phyloP scores from a whole-genome alignment of 495 filamentous ascomycete species.

The Thozetella sp. region DNA sequence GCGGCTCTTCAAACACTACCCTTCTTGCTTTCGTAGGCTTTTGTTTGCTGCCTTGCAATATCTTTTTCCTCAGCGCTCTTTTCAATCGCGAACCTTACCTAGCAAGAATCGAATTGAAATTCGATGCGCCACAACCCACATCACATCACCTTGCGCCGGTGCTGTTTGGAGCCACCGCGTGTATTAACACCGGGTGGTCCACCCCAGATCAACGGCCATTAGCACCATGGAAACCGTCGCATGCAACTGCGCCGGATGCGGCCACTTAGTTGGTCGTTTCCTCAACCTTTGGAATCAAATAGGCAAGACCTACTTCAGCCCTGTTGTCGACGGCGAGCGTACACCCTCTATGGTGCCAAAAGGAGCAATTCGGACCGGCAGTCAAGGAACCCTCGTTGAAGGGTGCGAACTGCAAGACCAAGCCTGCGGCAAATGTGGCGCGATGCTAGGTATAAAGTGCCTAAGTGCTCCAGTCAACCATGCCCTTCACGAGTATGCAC shows the following conservation, averaged over 20 bases:
- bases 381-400: slow-evolving; percentile 28
- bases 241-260: slow-evolving; percentile 41
- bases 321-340: slow-evolving; percentile 24
- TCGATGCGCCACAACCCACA: too few relatives aligned
- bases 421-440: slow-evolving; percentile 23
- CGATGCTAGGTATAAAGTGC: slow-evolving; percentile 27
- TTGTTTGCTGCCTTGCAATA: too few relatives aligned
- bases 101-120: too few relatives aligned
- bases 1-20: too few relatives aligned
- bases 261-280: slow-evolving; percentile 29
- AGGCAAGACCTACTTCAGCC: slow-evolving; percentile 41
- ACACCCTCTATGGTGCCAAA: slow-evolving; percentile 11
- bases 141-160: too few relatives aligned
- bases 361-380: slow-evolving; percentile 20
- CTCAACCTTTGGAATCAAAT: slow-evolving; percentile 45
- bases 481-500: slow-evolving; percentile 31
- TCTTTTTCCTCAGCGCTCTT: too few relatives aligned
- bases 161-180: too few relatives aligned
- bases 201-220: neutral
- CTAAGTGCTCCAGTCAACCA: slow-evolving; percentile 31
- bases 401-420: slow-evolving; percentile 31
- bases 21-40: too few relatives aligned
- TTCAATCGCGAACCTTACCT: too few relatives aligned
- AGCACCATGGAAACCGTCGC: slow-evolving; percentile 29
- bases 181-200: too few relatives aligned